Percentiles rank a stretch among this genome's conserved stretches.
Evolutionary conservation across 257 asterid species (phyloP).

Genomic region (Solanum appendiculatum): DNA sequence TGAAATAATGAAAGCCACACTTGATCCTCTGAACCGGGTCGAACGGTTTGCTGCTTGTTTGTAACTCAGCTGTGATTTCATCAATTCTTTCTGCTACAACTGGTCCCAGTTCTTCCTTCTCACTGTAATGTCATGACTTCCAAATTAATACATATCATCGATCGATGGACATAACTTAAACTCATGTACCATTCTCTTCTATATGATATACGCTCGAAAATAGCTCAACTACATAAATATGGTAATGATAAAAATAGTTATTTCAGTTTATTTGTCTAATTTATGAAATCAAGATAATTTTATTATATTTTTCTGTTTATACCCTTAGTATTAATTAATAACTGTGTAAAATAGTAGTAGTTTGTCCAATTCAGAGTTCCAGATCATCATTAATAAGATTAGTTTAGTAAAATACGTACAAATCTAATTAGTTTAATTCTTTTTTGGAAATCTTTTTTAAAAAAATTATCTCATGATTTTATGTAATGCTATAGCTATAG

Average conservation of each 20-base stretch:
- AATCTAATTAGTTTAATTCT: not conserved
- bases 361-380: no score
- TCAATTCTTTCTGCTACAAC: conserved; percentile 68
- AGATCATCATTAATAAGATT: no score
- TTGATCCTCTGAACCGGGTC: conserved; percentile 56
- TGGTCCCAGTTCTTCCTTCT: conserved; percentile 58
- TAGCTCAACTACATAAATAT: not conserved
- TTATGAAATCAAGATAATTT: not conserved
- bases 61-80: conserved; percentile 52
- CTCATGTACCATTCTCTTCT: not conserved
- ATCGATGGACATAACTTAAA: not conserved
- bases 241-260: not conserved
- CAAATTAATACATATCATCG: not conserved
- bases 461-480: not conserved
- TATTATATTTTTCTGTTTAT: not conserved
- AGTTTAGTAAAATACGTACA: no score
- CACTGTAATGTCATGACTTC: conserved; percentile 27
- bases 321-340: no score
- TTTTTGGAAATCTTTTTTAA: not conserved
- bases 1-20: conserved; percentile 60
- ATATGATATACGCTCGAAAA: not conserved
- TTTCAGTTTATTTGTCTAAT: no score
- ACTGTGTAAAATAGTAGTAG: no score
- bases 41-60: conserved; percentile 16
- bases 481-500: not conserved